Percentiles rank a stretch among this genome's conserved stretches.
Conservation (phyloP, 192 early-diverging fungal species). For the Mortierella alpina region DNA sequence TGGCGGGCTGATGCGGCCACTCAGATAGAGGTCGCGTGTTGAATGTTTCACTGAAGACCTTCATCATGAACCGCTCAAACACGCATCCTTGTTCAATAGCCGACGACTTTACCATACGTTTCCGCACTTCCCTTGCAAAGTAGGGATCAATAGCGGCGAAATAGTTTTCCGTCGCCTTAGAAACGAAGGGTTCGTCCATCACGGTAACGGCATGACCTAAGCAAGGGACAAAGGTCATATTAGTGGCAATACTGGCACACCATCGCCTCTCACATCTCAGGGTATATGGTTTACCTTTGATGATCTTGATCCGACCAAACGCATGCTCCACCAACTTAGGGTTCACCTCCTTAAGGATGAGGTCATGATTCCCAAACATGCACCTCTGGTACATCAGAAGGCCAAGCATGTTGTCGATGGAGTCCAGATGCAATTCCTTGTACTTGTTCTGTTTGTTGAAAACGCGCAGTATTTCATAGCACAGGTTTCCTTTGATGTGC, state of each 20-base stretch:
- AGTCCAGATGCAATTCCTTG: constrained; percentile 25
- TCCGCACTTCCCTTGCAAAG: constrained; percentile 9
- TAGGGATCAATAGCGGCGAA: constrained; percentile 10
- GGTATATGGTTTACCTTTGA: background rate
- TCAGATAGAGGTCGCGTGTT: constrained; percentile 19
- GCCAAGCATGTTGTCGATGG: constrained; percentile 31
- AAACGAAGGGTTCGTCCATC: constrained; percentile 22
- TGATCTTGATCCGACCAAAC: constrained; percentile 36
- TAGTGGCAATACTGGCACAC: too few relatives aligned
- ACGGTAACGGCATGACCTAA: constrained; percentile 11
- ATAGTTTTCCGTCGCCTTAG: constrained; percentile 9
- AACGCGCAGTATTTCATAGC: constrained; percentile 16
- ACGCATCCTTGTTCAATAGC: constrained; percentile 16
- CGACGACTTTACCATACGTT: constrained; percentile 4
- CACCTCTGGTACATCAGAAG: constrained; percentile 31
- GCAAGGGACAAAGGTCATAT: background rate
- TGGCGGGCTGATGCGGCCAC: constrained; percentile 27
- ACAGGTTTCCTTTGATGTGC: constrained; percentile 31
- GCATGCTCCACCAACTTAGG: constrained; percentile 26
- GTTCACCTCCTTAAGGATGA: constrained; percentile 28
- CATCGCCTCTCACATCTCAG: background rate
- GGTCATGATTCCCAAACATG: constrained; percentile 33
- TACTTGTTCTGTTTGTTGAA: constrained; percentile 24
- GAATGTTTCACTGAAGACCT: constrained; percentile 22
- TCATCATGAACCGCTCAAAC: constrained; percentile 19